Evolutionary conservation across 2,329 filamentous ascomycete species (phyloP).

Genomic region (Emericellopsis cladophorae): DNA sequence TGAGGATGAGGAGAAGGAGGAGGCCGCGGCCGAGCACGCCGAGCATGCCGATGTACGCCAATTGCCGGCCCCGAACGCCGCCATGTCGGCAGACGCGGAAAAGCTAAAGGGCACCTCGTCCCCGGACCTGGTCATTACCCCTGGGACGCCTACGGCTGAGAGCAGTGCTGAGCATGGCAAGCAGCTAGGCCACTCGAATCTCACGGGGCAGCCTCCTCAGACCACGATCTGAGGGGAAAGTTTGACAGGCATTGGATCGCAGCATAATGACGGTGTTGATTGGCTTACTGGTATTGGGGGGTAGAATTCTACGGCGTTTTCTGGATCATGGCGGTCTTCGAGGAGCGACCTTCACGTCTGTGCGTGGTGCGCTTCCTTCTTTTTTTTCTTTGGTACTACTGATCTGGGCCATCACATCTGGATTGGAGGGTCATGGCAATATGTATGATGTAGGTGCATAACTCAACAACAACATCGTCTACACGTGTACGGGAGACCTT

Average conservation of each 20-base stretch:
- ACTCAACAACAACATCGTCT: not conserved
- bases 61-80: not conserved
- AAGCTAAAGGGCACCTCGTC: slow-evolving; percentile 11
- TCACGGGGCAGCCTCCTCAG: slow-evolving; percentile 19
- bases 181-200: slow-evolving; percentile 26
- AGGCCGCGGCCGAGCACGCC: slow-evolving; percentile 16
- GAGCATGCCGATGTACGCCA: slow-evolving; percentile 8
- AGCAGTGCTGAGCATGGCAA: slow-evolving; percentile 20
- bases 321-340: no score
- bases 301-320: no score
- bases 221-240: slow-evolving; percentile 13
- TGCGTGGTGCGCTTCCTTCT: no score
- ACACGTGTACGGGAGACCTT: not conserved
- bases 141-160: slow-evolving; percentile 31
- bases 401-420: no score
- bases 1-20: slow-evolving; percentile 21
- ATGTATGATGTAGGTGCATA: no score
- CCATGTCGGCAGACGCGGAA: not conserved
- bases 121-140: slow-evolving; percentile 34
- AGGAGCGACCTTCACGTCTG: no score
- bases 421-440: no score
- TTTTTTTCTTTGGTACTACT: no score
- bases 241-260: no score
- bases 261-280: no score
- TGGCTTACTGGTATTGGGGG: no score